These are phyloP conservation scores for Telfairia occidentalis DNA, from an alignment of 331 rosid genomes.

Conservation along the genomic window DNA sequence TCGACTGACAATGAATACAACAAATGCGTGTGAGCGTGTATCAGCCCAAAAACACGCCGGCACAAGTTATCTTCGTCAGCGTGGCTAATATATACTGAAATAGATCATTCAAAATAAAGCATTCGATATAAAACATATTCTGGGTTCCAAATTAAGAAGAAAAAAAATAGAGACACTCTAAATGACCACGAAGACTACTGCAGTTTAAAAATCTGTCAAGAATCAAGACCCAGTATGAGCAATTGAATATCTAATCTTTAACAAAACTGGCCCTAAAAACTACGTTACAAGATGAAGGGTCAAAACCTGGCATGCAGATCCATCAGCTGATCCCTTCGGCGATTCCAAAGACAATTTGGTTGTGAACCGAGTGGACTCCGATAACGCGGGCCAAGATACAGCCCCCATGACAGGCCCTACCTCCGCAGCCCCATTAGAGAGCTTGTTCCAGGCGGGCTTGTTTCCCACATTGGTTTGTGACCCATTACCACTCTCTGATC, in stretches of 20 bases:
- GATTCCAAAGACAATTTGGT: conserved; percentile 40
- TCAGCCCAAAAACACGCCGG: background rate
- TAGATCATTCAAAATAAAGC: background rate
- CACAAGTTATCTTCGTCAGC: background rate
- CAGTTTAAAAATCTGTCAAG: background rate
- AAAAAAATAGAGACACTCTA: background rate
- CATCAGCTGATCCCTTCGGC: conserved; percentile 38
- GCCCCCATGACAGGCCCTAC: conserved; percentile 57
- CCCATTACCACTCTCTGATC: conserved; percentile 24
- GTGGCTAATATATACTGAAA: background rate
- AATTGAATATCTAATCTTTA: background rate
- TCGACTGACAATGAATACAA: background rate
- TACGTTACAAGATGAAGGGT: conserved; percentile 2
- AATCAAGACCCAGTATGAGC: background rate
- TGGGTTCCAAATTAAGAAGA: background rate
- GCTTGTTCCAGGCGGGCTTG: conserved; percentile 68
- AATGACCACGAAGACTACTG: background rate
- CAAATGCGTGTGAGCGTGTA: background rate
- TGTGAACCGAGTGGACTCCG: conserved; percentile 41
- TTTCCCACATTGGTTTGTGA: conserved; percentile 27
- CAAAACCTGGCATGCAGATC: conserved; percentile 47
- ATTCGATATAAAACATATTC: background rate
- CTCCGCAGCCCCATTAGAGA: conserved; percentile 45
- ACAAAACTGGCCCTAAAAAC: background rate
- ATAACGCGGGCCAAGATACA: conserved; percentile 59